Base-by-base conservation (phyloP, 1,139 yeast species). In the Nakaseomyces nivariensis region DNA sequence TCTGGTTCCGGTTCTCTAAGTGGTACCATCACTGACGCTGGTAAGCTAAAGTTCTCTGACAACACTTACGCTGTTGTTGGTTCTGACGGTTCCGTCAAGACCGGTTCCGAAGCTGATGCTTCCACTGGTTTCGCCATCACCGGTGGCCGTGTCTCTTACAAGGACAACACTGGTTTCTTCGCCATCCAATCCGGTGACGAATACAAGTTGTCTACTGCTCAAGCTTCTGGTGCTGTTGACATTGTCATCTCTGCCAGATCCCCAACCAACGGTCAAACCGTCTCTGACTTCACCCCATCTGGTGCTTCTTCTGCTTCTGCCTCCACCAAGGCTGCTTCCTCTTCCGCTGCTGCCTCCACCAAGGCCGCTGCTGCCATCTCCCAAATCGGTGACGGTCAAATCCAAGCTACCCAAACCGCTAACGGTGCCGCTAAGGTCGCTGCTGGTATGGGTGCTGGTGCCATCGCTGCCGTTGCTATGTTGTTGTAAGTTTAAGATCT, bases 21-120 rank as follows among this genome's bases (percentile, higher is more conserved):
- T 42, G 59, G 54, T 36, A 47, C 52, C 24, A 58, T 67, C 53
- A 64, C 66, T 24, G 68, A 67, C 49, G 63, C 54, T 37, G 71
- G 71, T 54, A 50, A 51, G 37, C 55, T 67, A 46, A 58, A 61
- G 52, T 54, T 64, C 34, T 40, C 57, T 25, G 65, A 63, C 46
- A 61, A 59, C 43, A 50, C 58, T 9, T 67, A 54, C 52, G 66
- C 62, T 9, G 58, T 58, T 36, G 60, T 63, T 32, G 51, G 51
- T 34, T 43, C 48, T 9, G 52, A 51, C 32, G 60, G 59, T 38
- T 51, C 58, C 36, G 50, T 62, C 47, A 48, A 50, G 31, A 49
- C 49, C 32, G 49, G 54, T 45, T 25, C 51, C 25, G 49, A 59
- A 43, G 24, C 59, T 31, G 56, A 53, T n/a, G 70, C 65, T 36